Evolutionary conservation across 192 early-diverging fungal genomes (phyloP), one percentile per base, ranked within the genome.

Genomic region (Gigaspora rosea): DNA sequence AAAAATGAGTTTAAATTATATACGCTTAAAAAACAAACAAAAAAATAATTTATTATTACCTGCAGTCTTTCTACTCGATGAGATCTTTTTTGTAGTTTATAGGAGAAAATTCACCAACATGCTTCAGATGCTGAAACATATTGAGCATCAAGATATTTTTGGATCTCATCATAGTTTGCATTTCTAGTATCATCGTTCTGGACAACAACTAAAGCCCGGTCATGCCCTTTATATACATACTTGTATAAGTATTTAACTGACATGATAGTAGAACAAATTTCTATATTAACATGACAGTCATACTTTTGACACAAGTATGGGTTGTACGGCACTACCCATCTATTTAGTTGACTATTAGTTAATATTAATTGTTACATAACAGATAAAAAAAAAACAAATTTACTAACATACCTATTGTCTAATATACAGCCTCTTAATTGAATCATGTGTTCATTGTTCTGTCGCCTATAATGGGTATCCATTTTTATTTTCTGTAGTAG

Each of bases 41-140:
- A 27, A 27, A 27, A 27, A 27, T 27, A 27, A 27, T 27, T 27
- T 27, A 27, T 27, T 27, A 27, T 27, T 27, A 27, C 27, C 27
- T 27, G 54, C 47, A 82, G 66, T n/a, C n/a, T 62, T 49, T 62
- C 10, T 22, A 81, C 50, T 2, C 12, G 8, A 32, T 80, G 83
- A 41, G 47, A 77, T 22, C 76, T 75, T 57, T 56, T 41, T 35
- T 84, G 80, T 52, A 82, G 52, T 1, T 36, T 35, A 58, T 81
- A 84, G 27, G 27, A 27, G 27, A 27, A 27, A 27, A 27, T 27
- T 27, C 27, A 1, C 27, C 27, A 27, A 27, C 27, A 73, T 18
- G 66, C 70, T 72, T 85, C 79, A 36, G 65, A 52, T 35, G 83
- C 48, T 49, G 79, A 85, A 22, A 78, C 51, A 64, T 81, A 81